Percentiles rank a stretch among this genome's conserved stretches.
These are phyloP conservation scores for Piper betle DNA, from an alignment of 164 flowering plant species.

Conservation along the genomic window DNA sequence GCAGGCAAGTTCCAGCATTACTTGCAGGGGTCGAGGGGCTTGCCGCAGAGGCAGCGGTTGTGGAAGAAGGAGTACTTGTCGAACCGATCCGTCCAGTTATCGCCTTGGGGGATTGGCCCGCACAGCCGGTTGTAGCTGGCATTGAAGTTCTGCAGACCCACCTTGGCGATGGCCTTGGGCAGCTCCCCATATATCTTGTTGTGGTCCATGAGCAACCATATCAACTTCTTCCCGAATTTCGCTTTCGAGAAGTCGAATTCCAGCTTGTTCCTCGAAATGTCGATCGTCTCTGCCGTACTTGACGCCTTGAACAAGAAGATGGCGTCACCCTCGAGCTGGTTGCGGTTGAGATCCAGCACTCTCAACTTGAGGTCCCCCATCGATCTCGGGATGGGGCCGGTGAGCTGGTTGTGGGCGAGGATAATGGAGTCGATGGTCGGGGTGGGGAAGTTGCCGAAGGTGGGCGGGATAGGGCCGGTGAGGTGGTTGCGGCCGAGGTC, in stretches of 20 bases:
- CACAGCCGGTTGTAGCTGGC: slow-evolving; percentile 28
- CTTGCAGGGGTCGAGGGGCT: slow-evolving; percentile 12
- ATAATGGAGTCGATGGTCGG: slow-evolving; percentile 10
- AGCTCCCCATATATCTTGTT: slow-evolving; percentile 40
- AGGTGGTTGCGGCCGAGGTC: slow-evolving; percentile 47
- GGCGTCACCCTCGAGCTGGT: slow-evolving; percentile 25
- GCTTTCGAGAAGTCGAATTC: slow-evolving; percentile 45
- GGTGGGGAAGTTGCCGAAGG: slow-evolving; percentile 9
- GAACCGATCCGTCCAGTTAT: slow-evolving; percentile 25
- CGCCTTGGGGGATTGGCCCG: slow-evolving; percentile 22
- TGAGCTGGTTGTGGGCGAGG: slow-evolving; percentile 53
- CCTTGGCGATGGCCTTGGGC: slow-evolving; percentile 15
- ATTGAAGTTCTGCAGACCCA: slow-evolving; percentile 15
- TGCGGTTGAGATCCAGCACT: slow-evolving; percentile 36
- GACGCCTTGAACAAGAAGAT: slow-evolving; percentile 32
- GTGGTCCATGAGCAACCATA: slow-evolving; percentile 28
- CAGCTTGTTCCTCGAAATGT: slow-evolving; percentile 33
- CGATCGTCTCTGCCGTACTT: slow-evolving; percentile 18
- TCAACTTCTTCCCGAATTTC: slow-evolving; percentile 26
- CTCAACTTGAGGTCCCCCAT: slow-evolving; percentile 22
- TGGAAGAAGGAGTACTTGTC: slow-evolving; percentile 14
- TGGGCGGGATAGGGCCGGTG: slow-evolving; percentile 47
- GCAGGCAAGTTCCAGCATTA: no score
- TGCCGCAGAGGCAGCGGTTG: slow-evolving; percentile 19
- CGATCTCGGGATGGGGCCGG: slow-evolving; percentile 44